These are phyloP conservation scores for Juglanconis oblonga DNA, from an alignment of 2,329 filamentous ascomycete species.

Conservation along the genomic window DNA sequence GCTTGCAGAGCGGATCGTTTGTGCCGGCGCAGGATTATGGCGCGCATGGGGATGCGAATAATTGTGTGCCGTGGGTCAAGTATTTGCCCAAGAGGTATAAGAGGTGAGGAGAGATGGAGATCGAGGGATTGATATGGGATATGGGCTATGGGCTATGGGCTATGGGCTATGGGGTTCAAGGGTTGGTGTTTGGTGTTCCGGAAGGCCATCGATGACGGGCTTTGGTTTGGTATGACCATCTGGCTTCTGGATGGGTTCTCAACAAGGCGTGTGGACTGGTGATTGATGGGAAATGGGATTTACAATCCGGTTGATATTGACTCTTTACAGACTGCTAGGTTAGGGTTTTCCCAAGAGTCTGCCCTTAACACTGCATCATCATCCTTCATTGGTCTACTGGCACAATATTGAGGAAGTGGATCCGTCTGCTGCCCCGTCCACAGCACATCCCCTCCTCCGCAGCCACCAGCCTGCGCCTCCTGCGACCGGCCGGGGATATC, in stretches of 20 bases:
- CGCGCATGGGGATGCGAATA: conserved; percentile 35
- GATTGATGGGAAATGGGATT: background rate
- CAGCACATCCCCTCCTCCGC: background rate
- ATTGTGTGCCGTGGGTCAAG: conserved; percentile 36
- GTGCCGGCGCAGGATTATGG: conserved; percentile 38
- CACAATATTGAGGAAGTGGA: background rate
- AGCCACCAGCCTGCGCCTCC: background rate
- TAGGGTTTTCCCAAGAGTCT: too few species aligned
- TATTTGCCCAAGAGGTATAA: conserved; percentile 38
- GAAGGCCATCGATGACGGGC: too few species aligned
- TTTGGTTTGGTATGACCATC: background rate
- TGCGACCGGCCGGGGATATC: background rate
- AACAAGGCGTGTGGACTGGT: background rate
- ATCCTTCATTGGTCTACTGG: too few species aligned
- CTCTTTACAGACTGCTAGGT: too few species aligned
- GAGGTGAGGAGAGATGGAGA: conserved; percentile 6
- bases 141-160: too few species aligned
- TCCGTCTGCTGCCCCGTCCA: background rate
- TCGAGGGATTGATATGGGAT: background rate
- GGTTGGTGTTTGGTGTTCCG: background rate
- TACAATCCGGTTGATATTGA: background rate
- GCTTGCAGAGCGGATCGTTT: conserved; percentile 47
- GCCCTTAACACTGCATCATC: too few species aligned
- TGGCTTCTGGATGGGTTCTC: background rate
- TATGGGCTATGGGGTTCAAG: background rate